These are phyloP conservation scores for Emericellopsis cladophorae DNA, from an alignment of 2,329 filamentous ascomycete genomes.

Conservation along the genomic window DNA sequence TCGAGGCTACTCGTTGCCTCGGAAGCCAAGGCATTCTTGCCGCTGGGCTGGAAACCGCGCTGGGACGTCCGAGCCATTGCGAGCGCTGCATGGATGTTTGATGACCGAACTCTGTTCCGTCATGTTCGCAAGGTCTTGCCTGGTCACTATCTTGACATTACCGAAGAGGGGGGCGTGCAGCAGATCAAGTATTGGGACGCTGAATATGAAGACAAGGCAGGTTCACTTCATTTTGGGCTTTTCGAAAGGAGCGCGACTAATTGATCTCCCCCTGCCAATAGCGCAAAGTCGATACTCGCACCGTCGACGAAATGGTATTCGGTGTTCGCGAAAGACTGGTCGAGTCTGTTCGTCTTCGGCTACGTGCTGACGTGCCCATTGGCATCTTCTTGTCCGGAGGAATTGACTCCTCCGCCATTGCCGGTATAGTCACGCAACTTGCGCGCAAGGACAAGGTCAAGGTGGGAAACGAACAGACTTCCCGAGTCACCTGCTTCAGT, in stretches of 20 bases:
- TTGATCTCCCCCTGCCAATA: too few relatives aligned
- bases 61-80: slow-evolving; percentile 37
- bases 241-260: too few relatives aligned
- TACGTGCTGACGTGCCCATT: slow-evolving; percentile 44
- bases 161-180: slow-evolving; percentile 19
- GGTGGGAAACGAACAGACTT: slow-evolving; percentile 29
- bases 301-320: slow-evolving; percentile 34
- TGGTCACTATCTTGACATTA: slow-evolving; percentile 27
- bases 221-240: not conserved
- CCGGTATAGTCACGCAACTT: slow-evolving; percentile 41
- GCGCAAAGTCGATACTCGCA: slow-evolving; percentile 24
- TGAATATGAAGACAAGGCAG: slow-evolving; percentile 37
- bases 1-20: slow-evolving; percentile 23
- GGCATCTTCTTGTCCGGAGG: slow-evolving; percentile 45
- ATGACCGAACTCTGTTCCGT: slow-evolving; percentile 34
- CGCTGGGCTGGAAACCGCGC: slow-evolving; percentile 35
- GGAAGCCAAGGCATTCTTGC: slow-evolving; percentile 40
- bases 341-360: slow-evolving; percentile 36
- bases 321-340: slow-evolving; percentile 34
- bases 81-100: slow-evolving; percentile 28
- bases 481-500: slow-evolving; percentile 27
- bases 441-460: slow-evolving; percentile 29
- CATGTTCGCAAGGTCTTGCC: slow-evolving; percentile 30
- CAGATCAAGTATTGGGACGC: slow-evolving; percentile 44
- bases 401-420: slow-evolving; percentile 42